These are phyloP conservation scores for Malus sieversii DNA, from an alignment of 306 rosid genomes.

Conservation along the genomic window DNA sequence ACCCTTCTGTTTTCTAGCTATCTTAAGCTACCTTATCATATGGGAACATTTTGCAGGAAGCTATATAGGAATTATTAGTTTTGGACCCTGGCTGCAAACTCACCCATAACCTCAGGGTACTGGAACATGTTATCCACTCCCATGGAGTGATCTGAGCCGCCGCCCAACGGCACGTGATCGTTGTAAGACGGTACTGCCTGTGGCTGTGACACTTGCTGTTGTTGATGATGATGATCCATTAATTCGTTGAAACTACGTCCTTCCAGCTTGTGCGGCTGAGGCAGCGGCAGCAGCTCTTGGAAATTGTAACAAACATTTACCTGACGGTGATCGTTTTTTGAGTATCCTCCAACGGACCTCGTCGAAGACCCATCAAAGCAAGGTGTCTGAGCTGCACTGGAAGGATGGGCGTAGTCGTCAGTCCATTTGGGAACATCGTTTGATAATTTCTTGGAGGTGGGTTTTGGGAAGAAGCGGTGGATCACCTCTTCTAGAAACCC, in stretches of 20 bases:
- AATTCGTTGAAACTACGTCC: slow-evolving; percentile 13
- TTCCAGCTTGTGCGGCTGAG: not conserved
- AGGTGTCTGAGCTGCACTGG: not conserved
- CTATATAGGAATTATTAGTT: not conserved
- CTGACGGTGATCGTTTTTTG: not conserved
- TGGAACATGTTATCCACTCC: slow-evolving; percentile 42
- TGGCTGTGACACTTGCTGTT: not conserved
- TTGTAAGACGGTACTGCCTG: not conserved
- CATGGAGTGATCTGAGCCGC: slow-evolving; percentile 11
- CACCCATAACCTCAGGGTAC: slow-evolving; percentile 43
- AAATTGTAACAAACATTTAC: slow-evolving; percentile 11
- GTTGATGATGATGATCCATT: not conserved
- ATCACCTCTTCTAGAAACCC: slow-evolving; percentile 79
- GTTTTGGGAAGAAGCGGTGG: slow-evolving; percentile 41
- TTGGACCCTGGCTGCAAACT: slow-evolving; percentile 45
- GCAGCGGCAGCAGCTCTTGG: not conserved
- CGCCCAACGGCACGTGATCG: slow-evolving; percentile 5
- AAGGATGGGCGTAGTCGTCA: not conserved
- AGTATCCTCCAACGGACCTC: not conserved
- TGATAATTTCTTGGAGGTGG: slow-evolving; percentile 15
- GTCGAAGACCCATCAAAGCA: not conserved
- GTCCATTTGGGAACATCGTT: not conserved
- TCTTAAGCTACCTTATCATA: slow-evolving; percentile 1
- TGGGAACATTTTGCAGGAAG: not conserved
- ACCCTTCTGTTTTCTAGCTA: not conserved